Conservation (phyloP, 2,329 filamentous ascomycete species). For the Chaetomium sp. region DNA sequence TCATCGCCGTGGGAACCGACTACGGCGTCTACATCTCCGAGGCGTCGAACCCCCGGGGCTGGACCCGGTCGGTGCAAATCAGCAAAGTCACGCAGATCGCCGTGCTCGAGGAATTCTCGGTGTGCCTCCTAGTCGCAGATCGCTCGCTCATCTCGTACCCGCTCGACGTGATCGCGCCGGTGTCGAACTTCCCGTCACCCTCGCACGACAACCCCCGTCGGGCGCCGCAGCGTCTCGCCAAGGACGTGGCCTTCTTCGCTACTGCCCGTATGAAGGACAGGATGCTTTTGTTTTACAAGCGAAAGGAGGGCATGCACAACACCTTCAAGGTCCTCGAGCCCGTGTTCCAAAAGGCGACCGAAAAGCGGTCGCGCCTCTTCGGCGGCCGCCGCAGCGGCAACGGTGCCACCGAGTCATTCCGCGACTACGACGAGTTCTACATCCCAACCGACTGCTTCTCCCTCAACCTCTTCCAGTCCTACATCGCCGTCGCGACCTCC, state of each 20-base stretch:
- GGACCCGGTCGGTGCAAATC: conserved; percentile 76
- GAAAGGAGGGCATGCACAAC: conserved; percentile 83
- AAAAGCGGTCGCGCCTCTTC: conserved; percentile 68
- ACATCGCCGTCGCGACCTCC: conserved; percentile 82
- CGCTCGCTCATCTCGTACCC: conserved; percentile 90
- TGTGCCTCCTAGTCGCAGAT: conserved; percentile 87
- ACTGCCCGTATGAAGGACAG: conserved; percentile 96
- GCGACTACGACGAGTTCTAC: conserved; percentile 98
- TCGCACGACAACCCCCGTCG: conserved; percentile 67
- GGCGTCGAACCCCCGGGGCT: conserved; percentile 81
- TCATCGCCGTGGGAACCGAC: conserved; percentile 93
- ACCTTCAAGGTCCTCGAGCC: conserved; percentile 97
- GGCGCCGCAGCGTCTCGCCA: conserved; percentile 85
- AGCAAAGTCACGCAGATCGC: conserved; percentile 82
- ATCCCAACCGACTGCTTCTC: conserved; percentile 92
- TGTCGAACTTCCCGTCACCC: conserved; percentile 55
- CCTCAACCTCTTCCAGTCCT: conserved; percentile 93
- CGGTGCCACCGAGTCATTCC: conserved; percentile 87
- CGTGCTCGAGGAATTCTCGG: conserved; percentile 89
- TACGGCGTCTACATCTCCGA: conserved; percentile 89
- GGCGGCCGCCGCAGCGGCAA: conserved; percentile 51
- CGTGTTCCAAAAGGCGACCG: conserved; percentile 84
- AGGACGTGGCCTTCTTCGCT: conserved; percentile 95
- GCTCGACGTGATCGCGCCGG: conserved; percentile 70
- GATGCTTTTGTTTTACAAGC: conserved; percentile 93